Evolutionary conservation across 495 filamentous ascomycete genomes (phyloP).

Genomic region (Letharia columbiana): DNA sequence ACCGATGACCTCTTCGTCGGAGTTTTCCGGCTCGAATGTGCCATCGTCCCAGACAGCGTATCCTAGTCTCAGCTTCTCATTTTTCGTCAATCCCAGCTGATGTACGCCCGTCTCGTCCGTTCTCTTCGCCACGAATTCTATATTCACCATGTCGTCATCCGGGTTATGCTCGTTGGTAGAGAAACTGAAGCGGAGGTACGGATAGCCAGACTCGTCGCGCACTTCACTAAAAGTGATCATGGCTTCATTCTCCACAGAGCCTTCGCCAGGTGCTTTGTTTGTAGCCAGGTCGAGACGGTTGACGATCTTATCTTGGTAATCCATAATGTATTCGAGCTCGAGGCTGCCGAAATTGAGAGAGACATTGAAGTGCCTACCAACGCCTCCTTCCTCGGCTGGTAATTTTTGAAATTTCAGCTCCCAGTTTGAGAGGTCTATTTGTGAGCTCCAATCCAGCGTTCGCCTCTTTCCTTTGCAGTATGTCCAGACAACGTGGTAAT

Average conservation of each 20-base stretch:
- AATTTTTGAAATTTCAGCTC: constrained; percentile 12
- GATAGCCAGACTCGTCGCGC: constrained; percentile 24
- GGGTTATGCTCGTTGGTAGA: constrained; percentile 21
- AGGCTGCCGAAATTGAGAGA: constrained; percentile 23
- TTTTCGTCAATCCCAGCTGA: constrained; percentile 18
- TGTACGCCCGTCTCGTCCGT: constrained; percentile 21
- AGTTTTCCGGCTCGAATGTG: constrained; percentile 17
- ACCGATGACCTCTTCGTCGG: constrained; percentile 7
- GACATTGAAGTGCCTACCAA: constrained; percentile 21
- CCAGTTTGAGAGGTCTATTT: constrained; percentile 15
- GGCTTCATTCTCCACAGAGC: constrained; percentile 21
- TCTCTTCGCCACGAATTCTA: constrained; percentile 26
- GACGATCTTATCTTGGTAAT: constrained; percentile 26
- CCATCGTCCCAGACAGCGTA: constrained; percentile 21
- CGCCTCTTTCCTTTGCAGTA: constrained; percentile 19
- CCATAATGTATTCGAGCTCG: constrained; percentile 23
- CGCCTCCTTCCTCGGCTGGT: constrained; percentile 2
- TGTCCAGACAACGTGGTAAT: constrained; percentile 22
- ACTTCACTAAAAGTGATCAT: constrained; percentile 19
- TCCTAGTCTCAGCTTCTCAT: constrained; percentile 24
- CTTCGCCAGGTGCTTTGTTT: constrained; percentile 20
- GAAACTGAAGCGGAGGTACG: constrained; percentile 21
- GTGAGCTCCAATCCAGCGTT: constrained; percentile 18
- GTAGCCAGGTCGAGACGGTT: constrained; percentile 21
- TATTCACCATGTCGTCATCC: constrained; percentile 22